Evolutionary conservation across 2,329 filamentous ascomycete species (phyloP), one percentile per base, ranked within the genome.

Genomic region (Colletotrichum sansevieriae): DNA sequence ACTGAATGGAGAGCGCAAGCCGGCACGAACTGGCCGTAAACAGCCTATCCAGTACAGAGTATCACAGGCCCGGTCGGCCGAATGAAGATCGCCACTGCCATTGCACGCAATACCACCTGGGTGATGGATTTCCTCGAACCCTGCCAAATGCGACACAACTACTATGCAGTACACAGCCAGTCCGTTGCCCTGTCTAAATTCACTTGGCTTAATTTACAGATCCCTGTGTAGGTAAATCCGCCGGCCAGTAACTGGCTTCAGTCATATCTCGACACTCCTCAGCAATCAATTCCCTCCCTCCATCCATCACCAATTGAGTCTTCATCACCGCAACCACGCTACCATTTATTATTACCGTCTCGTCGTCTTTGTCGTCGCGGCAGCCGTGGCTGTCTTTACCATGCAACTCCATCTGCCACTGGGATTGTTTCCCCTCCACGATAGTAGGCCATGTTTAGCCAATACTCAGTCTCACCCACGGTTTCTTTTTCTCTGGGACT

Each of bases 201-300:
- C 25, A 47, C 65, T 68, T 68, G 62, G 65, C 62, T 46, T 57
- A 68, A 68, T 68, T 51, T 51, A 65, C 13, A 65, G 41, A 68
- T 46, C 62, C 65, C 47, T 65, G 65, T 15, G 49, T 47, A 51
- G 25, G 55, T 37, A 37, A 68, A 56, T 52, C 39, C 44, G 43
- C 35, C 20, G 37, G 49, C 47, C 61, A 59, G 37, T 15, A 39
- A 57, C n/a, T 55, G 54, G 65, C 52, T 41, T 54, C 41, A 54
- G 51, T 54, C 61, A 65, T 15, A 68, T 65, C 49, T 68, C 65
- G 47, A 65, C 47, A 35, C 41, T 60, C 41, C 61, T 35, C 35
- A 49, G 55, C 47, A 65, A 62, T 66, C 51, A 63, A 57, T 46
- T 35, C 29, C 9, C 12, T 22, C 29, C 54, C 59, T 33, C 15